These are phyloP conservation scores for Raphidocelis subcapitata DNA, from an alignment of 139 green algal species.

Conservation along the genomic window DNA sequence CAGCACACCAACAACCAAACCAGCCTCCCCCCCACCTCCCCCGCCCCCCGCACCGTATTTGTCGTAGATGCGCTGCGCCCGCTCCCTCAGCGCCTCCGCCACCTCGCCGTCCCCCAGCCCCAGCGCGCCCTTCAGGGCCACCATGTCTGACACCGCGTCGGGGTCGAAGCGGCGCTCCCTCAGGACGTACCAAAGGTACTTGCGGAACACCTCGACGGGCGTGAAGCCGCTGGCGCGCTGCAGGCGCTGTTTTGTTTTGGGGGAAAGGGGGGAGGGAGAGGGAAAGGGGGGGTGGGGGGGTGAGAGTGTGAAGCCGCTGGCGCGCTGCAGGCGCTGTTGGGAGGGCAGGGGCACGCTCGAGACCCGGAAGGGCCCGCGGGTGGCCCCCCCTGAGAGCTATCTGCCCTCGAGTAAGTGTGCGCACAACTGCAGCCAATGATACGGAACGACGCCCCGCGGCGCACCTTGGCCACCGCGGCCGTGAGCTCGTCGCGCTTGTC, in stretches of 20 bases:
- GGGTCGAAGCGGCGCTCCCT: conserved; percentile 90
- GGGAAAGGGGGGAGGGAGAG: background rate
- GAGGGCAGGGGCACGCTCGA: too few species aligned
- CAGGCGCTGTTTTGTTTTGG: too few species aligned
- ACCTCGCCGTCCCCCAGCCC: conserved; percentile 71
- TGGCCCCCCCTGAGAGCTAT: too few species aligned
- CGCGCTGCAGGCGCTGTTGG: background rate
- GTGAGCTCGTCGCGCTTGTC: conserved; percentile 59
- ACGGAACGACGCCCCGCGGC: too few species aligned
- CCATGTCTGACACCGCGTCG: conserved; percentile 85
- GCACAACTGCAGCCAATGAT: too few species aligned
- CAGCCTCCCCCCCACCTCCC: background rate
- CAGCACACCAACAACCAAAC: background rate
- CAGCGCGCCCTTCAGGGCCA: conserved; percentile 75
- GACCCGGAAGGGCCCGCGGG: too few species aligned
- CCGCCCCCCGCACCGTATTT: conserved; percentile 48
- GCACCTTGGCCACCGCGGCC: conserved; percentile 31
- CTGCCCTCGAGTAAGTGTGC: too few species aligned
- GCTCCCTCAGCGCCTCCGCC: conserved; percentile 80
- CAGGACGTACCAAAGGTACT: conserved; percentile 97
- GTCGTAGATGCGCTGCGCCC: conserved; percentile 82
- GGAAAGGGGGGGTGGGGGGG: background rate
- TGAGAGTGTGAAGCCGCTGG: background rate
- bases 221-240: conserved; percentile 70
- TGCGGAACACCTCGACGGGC: conserved; percentile 89